Percentiles rank a stretch among this genome's conserved stretches.
Conservation (phyloP, 352 stramenopile species). For the Phytopythium vexans region DNA sequence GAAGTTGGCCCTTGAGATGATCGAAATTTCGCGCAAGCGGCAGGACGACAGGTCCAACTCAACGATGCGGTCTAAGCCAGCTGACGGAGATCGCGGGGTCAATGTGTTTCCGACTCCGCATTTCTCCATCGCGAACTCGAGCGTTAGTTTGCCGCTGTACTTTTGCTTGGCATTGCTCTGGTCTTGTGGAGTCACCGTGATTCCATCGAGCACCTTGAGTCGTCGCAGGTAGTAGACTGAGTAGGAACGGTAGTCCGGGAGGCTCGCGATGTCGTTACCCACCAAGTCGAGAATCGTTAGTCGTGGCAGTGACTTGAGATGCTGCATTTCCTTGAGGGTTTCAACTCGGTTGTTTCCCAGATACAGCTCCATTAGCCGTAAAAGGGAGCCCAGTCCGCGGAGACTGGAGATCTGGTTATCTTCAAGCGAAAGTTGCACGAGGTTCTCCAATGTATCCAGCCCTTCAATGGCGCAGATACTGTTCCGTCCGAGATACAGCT, state of each 20-base stretch:
- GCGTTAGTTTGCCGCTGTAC: slow-evolving; percentile 83
- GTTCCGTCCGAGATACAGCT: slow-evolving; percentile 81
- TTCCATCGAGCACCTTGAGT: slow-evolving; percentile 81
- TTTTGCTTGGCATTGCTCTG: slow-evolving; percentile 83
- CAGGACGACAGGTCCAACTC: slow-evolving; percentile 77
- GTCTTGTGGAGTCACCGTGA: slow-evolving; percentile 69
- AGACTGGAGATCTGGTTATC: slow-evolving; percentile 82
- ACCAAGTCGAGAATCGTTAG: slow-evolving; percentile 85
- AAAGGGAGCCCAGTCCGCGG: slow-evolving; percentile 43
- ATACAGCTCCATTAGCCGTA: slow-evolving; percentile 87
- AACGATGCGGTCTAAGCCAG: slow-evolving; percentile 49
- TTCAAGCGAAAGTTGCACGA: slow-evolving; percentile 80
- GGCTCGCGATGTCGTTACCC: slow-evolving; percentile 69
- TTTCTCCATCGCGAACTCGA: slow-evolving; percentile 84
- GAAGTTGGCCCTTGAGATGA: slow-evolving; percentile 58
- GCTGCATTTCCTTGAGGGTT: slow-evolving; percentile 75
- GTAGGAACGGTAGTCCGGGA: slow-evolving; percentile 76
- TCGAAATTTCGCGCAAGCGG: slow-evolving; percentile 64
- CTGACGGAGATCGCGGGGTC: slow-evolving; percentile 1
- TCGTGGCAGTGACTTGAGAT: slow-evolving; percentile 77
- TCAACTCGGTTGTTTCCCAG: slow-evolving; percentile 83
- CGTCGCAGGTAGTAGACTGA: slow-evolving; percentile 74
- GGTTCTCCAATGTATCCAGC: slow-evolving; percentile 54
- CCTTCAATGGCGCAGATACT: slow-evolving; percentile 57
- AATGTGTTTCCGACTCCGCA: slow-evolving; percentile 25